Evolutionary conservation across 164 flowering plant genomes (phyloP).

Genomic region (Taxillus chinensis): DNA sequence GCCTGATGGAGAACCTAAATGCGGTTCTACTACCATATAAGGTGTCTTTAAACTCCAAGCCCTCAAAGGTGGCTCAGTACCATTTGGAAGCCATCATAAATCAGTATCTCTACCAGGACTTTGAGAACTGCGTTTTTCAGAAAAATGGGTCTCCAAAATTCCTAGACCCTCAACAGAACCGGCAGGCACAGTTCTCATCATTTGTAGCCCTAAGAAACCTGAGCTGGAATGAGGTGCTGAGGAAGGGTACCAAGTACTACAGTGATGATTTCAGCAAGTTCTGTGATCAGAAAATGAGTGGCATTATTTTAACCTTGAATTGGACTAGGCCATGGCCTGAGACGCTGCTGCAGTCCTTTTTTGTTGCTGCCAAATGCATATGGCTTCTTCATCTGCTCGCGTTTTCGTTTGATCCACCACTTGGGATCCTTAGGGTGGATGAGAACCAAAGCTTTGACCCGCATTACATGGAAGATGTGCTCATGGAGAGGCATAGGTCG

Average conservation of each 20-base stretch:
- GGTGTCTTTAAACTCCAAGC: conserved; percentile 44
- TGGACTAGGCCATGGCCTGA: conserved; percentile 94
- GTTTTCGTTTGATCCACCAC: conserved; percentile 66
- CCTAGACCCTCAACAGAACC: conserved; percentile 63
- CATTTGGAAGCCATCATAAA: conserved; percentile 85
- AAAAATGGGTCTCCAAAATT: conserved; percentile 62
- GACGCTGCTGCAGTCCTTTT: conserved; percentile 81
- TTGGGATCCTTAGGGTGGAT: conserved; percentile 66
- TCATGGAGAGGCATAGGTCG: conserved; percentile 40
- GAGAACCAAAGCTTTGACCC: conserved; percentile 68
- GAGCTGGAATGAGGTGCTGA: conserved; percentile 87
- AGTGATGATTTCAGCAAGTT: conserved; percentile 90
- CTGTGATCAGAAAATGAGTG: conserved; percentile 91
- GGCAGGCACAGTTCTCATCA: conserved; percentile 55
- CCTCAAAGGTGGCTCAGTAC: conserved; percentile 56
- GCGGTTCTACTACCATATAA: conserved; percentile 62
- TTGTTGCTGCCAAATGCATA: conserved; percentile 81
- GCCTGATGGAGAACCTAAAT: conserved; percentile 46
- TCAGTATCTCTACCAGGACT: conserved; percentile 74
- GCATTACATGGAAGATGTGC: conserved; percentile 74
- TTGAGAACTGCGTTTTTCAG: conserved; percentile 72
- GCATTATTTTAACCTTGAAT: conserved; percentile 49
- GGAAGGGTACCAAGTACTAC: conserved; percentile 85
- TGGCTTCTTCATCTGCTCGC: conserved; percentile 94
- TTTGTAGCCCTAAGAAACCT: conserved; percentile 66